A percentile compares a stretch with the other conserved stretches of the same genome.
These are phyloP conservation scores for Calonectria pauciramosa DNA, from an alignment of 2,329 filamentous ascomycete species.

Conservation along the genomic window DNA sequence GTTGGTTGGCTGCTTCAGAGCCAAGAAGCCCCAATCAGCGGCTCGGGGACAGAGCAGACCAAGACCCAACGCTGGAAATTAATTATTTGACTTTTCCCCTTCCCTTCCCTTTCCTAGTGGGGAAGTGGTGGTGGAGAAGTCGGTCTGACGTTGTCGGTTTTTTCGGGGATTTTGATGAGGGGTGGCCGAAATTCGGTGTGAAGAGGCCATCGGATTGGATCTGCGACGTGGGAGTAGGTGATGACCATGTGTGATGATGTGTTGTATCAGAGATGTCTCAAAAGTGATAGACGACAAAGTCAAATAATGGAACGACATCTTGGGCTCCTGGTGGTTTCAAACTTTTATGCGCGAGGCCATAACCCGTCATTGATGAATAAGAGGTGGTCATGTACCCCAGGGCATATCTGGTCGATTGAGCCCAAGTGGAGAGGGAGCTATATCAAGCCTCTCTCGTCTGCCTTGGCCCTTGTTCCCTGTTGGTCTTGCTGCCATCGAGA, in stretches of 20 bases:
- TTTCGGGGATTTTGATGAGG: conserved; percentile 15
- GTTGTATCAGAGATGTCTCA: conserved; percentile 18
- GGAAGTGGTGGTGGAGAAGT: conserved; percentile 21
- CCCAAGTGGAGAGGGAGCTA: conserved; percentile 4
- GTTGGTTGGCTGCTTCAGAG: conserved; percentile 10
- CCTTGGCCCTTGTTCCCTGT: conserved; percentile 24
- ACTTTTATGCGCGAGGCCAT: background rate
- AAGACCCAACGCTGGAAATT: background rate
- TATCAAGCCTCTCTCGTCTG: background rate
- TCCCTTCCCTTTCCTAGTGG: conserved; percentile 5
- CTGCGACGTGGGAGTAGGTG: background rate
- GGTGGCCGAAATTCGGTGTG: conserved; percentile 17
- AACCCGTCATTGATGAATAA: conserved; percentile 9
- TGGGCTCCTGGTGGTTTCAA: background rate
- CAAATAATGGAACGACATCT: conserved; percentile 2
- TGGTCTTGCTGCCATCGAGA: background rate
- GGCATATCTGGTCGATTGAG: conserved; percentile 5
- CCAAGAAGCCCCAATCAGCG: conserved; percentile 11
- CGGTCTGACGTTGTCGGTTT: conserved; percentile 26
- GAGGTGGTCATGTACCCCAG: background rate
- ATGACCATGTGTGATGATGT: conserved; percentile 21
- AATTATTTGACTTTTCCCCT: background rate
- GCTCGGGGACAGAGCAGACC: background rate
- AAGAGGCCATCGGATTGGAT: conserved; percentile 17
- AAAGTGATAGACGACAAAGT: background rate